Conservation (phyloP, 257 asterid species). For the Salvia rosmarinus region DNA sequence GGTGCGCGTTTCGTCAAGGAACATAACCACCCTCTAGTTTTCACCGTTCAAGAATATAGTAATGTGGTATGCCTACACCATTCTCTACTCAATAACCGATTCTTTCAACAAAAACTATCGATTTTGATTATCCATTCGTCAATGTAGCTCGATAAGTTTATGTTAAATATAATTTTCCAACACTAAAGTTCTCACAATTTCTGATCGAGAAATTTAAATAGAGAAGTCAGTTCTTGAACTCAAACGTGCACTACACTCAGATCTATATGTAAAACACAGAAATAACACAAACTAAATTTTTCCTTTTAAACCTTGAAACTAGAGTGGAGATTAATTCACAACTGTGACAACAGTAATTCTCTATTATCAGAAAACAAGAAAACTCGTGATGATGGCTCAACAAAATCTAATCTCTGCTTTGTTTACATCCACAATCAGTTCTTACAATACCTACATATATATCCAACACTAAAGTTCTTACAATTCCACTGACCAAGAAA, state of each 20-base stretch:
- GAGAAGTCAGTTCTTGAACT: constrained; percentile 7
- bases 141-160: no score
- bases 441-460: no score
- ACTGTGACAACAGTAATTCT: background rate
- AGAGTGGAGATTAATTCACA: no score
- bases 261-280: no score
- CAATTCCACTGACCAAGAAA: constrained; percentile 14
- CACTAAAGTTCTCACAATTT: constrained; percentile 4
- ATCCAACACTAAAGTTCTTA: constrained; percentile 2
- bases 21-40: no score
- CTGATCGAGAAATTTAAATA: constrained; percentile 2
- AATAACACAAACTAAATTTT: background rate
- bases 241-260: background rate
- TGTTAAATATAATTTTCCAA: background rate
- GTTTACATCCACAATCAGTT: constrained; percentile 37
- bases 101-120: no score
- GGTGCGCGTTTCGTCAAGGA: no score
- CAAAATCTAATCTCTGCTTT: constrained; percentile 60
- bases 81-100: no score
- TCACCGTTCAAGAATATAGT: no score
- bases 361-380: background rate
- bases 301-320: no score
- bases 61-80: constrained; percentile 41
- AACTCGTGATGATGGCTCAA: background rate
- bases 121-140: no score